Base-by-base conservation (phyloP, 2,329 filamentous ascomycete species). In the Epichloe gansuensis region DNA sequence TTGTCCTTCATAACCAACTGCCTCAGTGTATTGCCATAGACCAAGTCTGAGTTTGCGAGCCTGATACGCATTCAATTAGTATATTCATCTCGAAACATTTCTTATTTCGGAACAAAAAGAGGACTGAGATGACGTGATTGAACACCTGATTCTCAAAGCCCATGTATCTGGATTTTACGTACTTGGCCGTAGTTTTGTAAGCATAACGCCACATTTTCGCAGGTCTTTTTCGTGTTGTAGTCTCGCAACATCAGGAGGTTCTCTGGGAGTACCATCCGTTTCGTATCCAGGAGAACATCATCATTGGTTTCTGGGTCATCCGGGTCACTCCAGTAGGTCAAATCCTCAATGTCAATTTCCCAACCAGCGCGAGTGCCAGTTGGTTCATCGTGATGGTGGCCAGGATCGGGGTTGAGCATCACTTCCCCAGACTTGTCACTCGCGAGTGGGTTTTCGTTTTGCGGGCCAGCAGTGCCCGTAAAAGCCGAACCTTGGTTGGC, bases 11-110 rank as follows among this genome's bases (percentile, higher is more conserved):
- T 62, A 42, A 71, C 65, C 11, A 82, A 64, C 7, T 69, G 71
- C 21, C 71, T 67, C 15, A 82, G 63, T 0, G 78, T 81, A 52
- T 75, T 77, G 21, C 78, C 78, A 59, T 78, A 82, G n/a, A 82
- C 72, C 8, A 73, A 70, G 53, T 77, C 75, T 13, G 74, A 74
- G 69, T 15, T 70, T 67, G 55, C 72, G 60, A 39, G 73, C 78
- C 57, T 55, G 46, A 3, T 48, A 59, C 42, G 52, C 42, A 12
- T 37, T 28, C 12, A n/a, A 31, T 48, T 15, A 48, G 46, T 28
- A 48, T 11, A 17, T 46, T 37, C 8, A 1, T 31, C 8, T 31
- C 28, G 39, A 42, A 5, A 21, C 5, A 17, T 5, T 17, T 6
- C 23, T 21, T 1, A 5, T 4, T 7, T 5, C 11, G 43, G n/a